A percentile compares a stretch with the other conserved stretches of the same genome.
Evolutionary conservation across 164 flowering plant species (phyloP).

Genomic region (Cinnamomum chago): DNA sequence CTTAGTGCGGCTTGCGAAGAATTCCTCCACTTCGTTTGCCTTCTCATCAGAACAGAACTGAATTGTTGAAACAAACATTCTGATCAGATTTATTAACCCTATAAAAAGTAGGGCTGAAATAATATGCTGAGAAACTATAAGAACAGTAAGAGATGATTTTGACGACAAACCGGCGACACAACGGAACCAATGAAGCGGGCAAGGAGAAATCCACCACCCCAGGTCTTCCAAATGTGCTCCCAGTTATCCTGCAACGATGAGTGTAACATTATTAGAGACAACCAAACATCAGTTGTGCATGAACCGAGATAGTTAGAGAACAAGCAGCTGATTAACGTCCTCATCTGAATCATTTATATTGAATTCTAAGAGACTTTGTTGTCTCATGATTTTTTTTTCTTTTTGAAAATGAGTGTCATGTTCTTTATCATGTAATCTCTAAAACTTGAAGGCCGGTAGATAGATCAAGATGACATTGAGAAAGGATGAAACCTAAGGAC

Average conservation of each 20-base stretch:
- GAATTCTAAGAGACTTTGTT: too few relatives aligned
- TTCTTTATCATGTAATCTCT: too few relatives aligned
- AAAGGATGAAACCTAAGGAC: too few relatives aligned
- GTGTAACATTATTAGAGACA: neutral
- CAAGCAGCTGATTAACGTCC: neutral
- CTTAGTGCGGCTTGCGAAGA: slow-evolving; percentile 52
- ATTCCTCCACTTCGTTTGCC: slow-evolving; percentile 71
- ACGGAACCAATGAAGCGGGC: slow-evolving; percentile 67
- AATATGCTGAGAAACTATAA: neutral
- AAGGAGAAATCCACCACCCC: slow-evolving; percentile 71
- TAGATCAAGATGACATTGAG: too few relatives aligned
- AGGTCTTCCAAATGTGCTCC: slow-evolving; percentile 61
- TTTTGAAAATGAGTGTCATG: too few relatives aligned
- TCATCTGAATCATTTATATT: too few relatives aligned
- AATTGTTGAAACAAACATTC: slow-evolving; percentile 2
- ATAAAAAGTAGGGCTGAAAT: neutral
- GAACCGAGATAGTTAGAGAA: neutral
- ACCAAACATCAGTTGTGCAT: neutral
- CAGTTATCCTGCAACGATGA: slow-evolving; percentile 59
- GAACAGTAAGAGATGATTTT: neutral
- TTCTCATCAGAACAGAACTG: slow-evolving; percentile 80
- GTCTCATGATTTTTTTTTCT: too few relatives aligned
- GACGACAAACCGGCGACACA: slow-evolving; percentile 62
- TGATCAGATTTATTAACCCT: neutral
- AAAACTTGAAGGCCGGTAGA: too few relatives aligned